These are phyloP conservation scores for Colletotrichum phormii DNA, from an alignment of 2,329 filamentous ascomycete genomes.

Conservation along the genomic window DNA sequence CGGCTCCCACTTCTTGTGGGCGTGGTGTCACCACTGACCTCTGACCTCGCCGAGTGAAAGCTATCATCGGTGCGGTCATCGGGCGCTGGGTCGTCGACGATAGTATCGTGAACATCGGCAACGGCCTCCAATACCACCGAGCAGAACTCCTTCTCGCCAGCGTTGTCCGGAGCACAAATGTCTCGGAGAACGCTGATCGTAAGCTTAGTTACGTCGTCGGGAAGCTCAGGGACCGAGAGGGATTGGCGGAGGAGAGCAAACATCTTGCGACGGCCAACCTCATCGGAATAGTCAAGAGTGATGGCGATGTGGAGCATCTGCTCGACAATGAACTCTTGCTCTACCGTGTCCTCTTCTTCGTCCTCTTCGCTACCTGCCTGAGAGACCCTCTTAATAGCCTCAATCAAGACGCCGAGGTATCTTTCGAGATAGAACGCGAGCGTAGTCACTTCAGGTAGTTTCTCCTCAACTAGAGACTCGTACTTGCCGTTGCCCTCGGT, in stretches of 20 bases:
- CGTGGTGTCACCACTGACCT: constrained; percentile 77
- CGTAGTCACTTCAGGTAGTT: constrained; percentile 93
- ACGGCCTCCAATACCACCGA: constrained; percentile 91
- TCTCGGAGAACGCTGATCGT: constrained; percentile 83
- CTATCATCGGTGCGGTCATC: constrained; percentile 72
- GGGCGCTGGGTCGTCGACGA: constrained; percentile 74
- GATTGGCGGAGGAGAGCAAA: constrained; percentile 89
- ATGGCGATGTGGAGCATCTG: constrained; percentile 93
- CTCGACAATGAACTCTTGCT: constrained; percentile 95
- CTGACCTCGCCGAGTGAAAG: constrained; percentile 93
- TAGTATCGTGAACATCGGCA: constrained; percentile 95
- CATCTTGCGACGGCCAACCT: constrained; percentile 95
- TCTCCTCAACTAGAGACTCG: constrained; percentile 84
- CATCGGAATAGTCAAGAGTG: constrained; percentile 96
- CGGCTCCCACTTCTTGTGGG: constrained; percentile 60
- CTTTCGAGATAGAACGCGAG: constrained; percentile 88
- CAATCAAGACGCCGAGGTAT: constrained; percentile 77
- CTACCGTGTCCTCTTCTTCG: constrained; percentile 85
- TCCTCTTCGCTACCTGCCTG: constrained; percentile 68
- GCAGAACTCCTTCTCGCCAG: constrained; percentile 85
- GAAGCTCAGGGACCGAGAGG: constrained; percentile 85
- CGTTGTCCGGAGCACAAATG: constrained; percentile 80
- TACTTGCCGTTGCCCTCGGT: constrained; percentile 79
- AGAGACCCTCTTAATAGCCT: constrained; percentile 69
- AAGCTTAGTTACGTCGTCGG: constrained; percentile 92